Evolutionary conservation across 495 filamentous ascomycete genomes (phyloP).

Genomic region (Aspergillus funiculosus): DNA sequence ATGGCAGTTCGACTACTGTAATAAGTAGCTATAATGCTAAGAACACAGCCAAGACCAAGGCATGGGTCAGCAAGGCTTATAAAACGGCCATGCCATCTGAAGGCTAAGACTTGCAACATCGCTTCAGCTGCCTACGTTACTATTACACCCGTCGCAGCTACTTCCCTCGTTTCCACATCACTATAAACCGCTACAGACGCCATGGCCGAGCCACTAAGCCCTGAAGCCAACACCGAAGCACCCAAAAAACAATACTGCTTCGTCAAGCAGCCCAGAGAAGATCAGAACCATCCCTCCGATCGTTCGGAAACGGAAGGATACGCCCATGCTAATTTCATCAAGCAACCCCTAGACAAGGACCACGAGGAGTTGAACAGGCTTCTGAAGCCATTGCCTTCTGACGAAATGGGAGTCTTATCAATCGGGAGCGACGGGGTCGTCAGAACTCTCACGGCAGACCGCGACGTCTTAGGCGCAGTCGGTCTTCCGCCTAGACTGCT

Average conservation of each 20-base stretch:
- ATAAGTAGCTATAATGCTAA: too few species aligned
- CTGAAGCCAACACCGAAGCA: background rate
- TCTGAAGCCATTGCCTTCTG: background rate
- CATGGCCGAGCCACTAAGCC: background rate
- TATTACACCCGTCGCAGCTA: background rate
- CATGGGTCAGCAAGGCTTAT: too few species aligned
- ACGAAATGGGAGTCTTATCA: background rate
- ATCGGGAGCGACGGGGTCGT: conserved; percentile 5
- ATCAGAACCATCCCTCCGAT: background rate
- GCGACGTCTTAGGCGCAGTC: conserved; percentile 1
- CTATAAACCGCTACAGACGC: background rate
- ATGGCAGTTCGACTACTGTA: too few species aligned
- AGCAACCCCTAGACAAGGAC: background rate
- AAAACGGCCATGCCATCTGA: too few species aligned
- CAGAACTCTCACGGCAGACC: background rate
- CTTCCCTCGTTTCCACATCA: background rate
- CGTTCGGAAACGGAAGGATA: background rate
- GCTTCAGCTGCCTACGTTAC: background rate
- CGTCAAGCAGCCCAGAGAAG: background rate
- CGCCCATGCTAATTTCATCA: background rate
- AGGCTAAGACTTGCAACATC: too few species aligned
- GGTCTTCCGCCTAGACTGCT: background rate
- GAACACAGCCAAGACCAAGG: too few species aligned
- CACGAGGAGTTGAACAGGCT: background rate
- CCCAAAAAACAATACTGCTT: background rate